Percentiles rank a stretch among this genome's conserved stretches.
phyloP scores from a whole-genome alignment of 331 rosid genomes.

The Dryas integrifolia region DNA sequence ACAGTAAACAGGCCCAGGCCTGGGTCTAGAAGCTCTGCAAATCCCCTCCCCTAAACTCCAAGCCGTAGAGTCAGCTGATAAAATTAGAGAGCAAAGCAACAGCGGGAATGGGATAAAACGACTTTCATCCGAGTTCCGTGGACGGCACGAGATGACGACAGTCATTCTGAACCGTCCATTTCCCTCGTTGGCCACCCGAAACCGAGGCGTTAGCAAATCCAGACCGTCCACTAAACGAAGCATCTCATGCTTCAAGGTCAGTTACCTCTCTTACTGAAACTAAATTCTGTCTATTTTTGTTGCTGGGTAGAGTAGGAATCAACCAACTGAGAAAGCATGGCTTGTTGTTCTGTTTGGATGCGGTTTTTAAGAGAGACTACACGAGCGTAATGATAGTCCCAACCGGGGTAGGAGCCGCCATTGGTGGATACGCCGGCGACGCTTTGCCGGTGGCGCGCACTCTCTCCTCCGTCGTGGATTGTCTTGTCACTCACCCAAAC shows the following conservation, averaged over 20 bases:
- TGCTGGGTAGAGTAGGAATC: neutral
- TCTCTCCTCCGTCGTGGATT: slow-evolving; percentile 71
- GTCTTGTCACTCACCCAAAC: slow-evolving; percentile 86
- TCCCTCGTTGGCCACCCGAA: slow-evolving; percentile 19
- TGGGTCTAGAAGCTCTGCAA: too few relatives aligned
- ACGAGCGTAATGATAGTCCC: slow-evolving; percentile 87
- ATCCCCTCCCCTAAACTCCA: too few relatives aligned
- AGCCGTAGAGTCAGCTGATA: neutral
- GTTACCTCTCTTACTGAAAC: neutral
- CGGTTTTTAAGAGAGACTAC: slow-evolving; percentile 64
- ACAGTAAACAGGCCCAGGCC: too few relatives aligned
- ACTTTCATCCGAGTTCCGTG: slow-evolving; percentile 1
- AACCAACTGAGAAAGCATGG: neutral
- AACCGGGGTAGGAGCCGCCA: slow-evolving; percentile 79
- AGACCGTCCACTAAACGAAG: slow-evolving; percentile 11
- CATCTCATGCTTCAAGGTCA: slow-evolving; percentile 44
- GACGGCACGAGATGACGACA: slow-evolving; percentile 26
- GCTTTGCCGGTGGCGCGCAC: slow-evolving; percentile 86
- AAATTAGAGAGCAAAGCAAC: neutral
- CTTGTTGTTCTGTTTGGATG: slow-evolving; percentile 13
- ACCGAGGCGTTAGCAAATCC: slow-evolving; percentile 9
- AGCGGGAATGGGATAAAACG: neutral
- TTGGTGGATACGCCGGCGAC: slow-evolving; percentile 88
- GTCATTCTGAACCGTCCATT: slow-evolving; percentile 36
- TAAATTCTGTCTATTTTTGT: neutral